Evolutionary conservation across 441 rosid species (phyloP).

Genomic region (Cnidoscolus chayamansa): DNA sequence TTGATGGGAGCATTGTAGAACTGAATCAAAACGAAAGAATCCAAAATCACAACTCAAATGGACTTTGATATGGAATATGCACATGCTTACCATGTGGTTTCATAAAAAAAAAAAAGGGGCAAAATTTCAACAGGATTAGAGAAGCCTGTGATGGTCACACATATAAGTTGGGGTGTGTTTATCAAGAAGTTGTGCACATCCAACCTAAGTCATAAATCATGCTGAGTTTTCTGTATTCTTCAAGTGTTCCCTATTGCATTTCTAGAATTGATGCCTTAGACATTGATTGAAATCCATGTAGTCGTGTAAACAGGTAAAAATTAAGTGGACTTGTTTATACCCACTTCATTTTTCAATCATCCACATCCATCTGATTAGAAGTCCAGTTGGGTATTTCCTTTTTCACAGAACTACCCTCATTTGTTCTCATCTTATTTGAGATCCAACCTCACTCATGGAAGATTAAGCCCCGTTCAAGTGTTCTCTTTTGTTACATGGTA

Average conservation of each 20-base stretch:
- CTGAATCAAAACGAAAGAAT: constrained; percentile 37
- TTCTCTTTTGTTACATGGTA: neutral
- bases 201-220: neutral
- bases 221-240: neutral
- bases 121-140: neutral
- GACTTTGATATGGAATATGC: constrained; percentile 11
- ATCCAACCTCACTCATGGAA: neutral
- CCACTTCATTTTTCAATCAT: constrained; percentile 3
- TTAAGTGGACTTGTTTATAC: neutral
- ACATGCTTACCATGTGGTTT: neutral
- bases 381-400: neutral
- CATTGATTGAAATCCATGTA: neutral
- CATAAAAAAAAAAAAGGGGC: neutral
- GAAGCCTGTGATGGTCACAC: neutral
- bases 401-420: neutral
- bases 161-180: neutral
- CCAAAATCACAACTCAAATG: constrained; percentile 18
- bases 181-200: neutral
- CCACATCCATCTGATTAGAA: neutral
- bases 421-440: neutral
- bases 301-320: neutral
- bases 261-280: neutral
- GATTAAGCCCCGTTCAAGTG: neutral
- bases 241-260: neutral
- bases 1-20: constrained; percentile 79